phyloP scores from a whole-genome alignment of 177 flowering plant species.

The Vitis hybrid region DNA sequence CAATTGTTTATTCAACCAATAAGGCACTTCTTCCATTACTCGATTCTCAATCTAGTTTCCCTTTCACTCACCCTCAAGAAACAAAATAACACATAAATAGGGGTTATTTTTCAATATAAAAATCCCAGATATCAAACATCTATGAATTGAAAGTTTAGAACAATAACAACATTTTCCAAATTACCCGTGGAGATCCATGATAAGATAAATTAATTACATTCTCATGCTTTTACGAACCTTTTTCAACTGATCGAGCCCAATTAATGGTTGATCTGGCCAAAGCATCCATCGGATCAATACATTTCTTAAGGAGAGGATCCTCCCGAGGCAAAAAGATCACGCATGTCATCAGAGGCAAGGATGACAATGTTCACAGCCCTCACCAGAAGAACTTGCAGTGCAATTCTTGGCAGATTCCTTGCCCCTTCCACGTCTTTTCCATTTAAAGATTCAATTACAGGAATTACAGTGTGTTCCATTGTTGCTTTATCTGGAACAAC shows the following conservation, averaged over 20 bases:
- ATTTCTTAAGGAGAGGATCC: conserved; percentile 70
- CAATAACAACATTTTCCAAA: background rate
- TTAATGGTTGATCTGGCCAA: conserved; percentile 60
- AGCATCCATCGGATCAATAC: conserved; percentile 73
- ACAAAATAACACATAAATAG: background rate
- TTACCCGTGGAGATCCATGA: background rate
- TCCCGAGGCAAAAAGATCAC: conserved; percentile 53
- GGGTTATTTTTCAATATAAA: background rate
- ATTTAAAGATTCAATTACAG: no score
- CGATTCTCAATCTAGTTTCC: background rate
- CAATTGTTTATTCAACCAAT: background rate
- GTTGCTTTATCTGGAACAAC: conserved; percentile 42
- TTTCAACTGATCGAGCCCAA: conserved; percentile 24
- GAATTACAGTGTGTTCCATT: no score
- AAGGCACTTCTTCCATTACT: background rate
- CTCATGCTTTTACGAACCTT: no score
- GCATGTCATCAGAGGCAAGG: conserved; percentile 71
- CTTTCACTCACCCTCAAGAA: background rate
- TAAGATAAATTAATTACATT: background rate
- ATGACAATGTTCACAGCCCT: conserved; percentile 67
- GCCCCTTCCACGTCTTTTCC: conserved; percentile 56
- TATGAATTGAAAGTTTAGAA: background rate
- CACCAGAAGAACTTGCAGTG: conserved; percentile 73
- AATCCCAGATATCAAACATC: background rate
- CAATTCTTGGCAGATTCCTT: conserved; percentile 59